Evolutionary conservation across 108 stramenopile genomes (phyloP), one percentile per base, ranked within the genome.

Genomic region (Bacterosira constricta): DNA sequence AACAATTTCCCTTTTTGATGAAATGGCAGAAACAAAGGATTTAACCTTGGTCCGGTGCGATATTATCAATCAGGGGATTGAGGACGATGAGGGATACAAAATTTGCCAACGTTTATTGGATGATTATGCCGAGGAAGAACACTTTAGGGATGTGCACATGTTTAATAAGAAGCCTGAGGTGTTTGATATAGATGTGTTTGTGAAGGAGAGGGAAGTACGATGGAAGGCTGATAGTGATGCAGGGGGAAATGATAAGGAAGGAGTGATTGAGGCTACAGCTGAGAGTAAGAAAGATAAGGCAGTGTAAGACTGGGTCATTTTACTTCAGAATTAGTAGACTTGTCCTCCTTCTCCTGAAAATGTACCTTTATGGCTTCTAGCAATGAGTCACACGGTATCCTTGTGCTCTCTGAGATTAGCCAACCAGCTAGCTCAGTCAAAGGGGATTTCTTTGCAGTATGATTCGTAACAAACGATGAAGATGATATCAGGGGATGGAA

Each of bases 1-100:
- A 23, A 88, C 90, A 2, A 88, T 90, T 65, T 81, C 79, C 52
- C 78, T 94, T 21, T 94, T 91, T 75, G 86, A 91, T 31, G 93
- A 94, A 53, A 84, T 83, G 60, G 82, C 86, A 0, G 74, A 82
- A 9, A 47, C 59, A 4, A 84, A 88, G 42, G 85, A 89, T 54
- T 36, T 94, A 35, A 66, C 81, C 1, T 38, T 94, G 39, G 83
- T 94, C 4, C 78, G 93, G 65, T 83, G 82, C 45, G 93, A 94
- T 62, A 82, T 94, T 45, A 83, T 94, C 41, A 88, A 88, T 63
- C 72, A 64, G 20, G 85, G 88, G 3, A 88, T 94, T 49, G 83
- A 85, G 7, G 89, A 87, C 13, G 84, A 81, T 18, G 93, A 94
- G 61, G 90, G 90, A 36, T 47, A 64, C 37, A 86, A 85, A 50